Base-by-base conservation (phyloP, 225 moss, liverwort and hornwort species). In the Bryoerythrophyllum caledonicum region DNA sequence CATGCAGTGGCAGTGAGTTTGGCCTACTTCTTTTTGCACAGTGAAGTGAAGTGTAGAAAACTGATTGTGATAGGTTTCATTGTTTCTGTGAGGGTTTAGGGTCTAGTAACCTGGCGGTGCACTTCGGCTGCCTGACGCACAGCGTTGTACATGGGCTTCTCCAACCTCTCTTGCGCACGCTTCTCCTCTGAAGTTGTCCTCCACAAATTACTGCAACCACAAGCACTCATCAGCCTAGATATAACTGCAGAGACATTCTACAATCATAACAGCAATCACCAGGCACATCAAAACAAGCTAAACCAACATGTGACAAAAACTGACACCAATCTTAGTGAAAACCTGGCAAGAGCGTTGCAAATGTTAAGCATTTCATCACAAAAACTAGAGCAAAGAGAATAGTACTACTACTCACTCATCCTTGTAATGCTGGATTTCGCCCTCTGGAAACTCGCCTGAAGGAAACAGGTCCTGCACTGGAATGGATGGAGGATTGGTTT, bases 81-180 rank as follows among this genome's bases (percentile, higher is more conserved):
- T 38, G 38, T 38, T 38, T 38, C 38, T 38, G 38, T 8, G 38
- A 38, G 38, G 38, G 38, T 38, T 59, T 2, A 17, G 21, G 52
- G 56, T 20, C 56, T 48, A 9, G 14, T 19, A 53, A 96, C 94
- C 94, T 97, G 94, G 25, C 94, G 90, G 70, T 97, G 97, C 26
- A 97, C 97, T 94, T 97, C 94, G 59, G 97, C 93, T 72, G 93
- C 94, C 68, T 97, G 94, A 55, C 93, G 92, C 26, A 97, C 80
- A 15, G 73, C 81, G 80, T 93, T 88, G 71, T 97, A 97, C 88
- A 97, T 68, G 11, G 97, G 93, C 62, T 91, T 93, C 81, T 97
- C 97, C 63, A 97, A 71, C 74, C 93, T 87, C 84, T 97, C 97
- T 78, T 90, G 94, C 38, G 80, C 94, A 73, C 97, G 88, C 84